Evolutionary conservation across 495 filamentous ascomycete genomes (phyloP).

Genomic region (Neurospora sp.): DNA sequence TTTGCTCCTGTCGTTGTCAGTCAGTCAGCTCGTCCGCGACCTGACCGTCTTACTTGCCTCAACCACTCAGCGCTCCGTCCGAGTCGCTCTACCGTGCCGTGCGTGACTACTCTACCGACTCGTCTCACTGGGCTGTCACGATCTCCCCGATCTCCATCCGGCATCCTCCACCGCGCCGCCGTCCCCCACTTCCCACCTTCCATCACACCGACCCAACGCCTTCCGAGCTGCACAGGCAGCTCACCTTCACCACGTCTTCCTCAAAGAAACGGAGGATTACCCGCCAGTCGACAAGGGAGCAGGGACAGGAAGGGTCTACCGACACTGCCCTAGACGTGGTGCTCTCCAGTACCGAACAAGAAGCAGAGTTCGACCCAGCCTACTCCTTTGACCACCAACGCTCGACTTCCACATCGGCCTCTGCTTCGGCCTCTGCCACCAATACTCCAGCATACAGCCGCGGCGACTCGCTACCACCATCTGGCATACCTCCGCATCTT

Average conservation of each 20-base stretch:
- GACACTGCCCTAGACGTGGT: slow-evolving; percentile 31
- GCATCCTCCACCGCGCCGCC: slow-evolving; percentile 6
- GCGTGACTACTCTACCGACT: not conserved
- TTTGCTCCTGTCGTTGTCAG: not conserved
- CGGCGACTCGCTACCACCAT: slow-evolving; percentile 42
- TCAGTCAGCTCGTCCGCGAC: not conserved
- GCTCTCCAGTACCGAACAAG: slow-evolving; percentile 37
- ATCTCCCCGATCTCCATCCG: not conserved
- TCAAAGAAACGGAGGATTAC: slow-evolving; percentile 83
- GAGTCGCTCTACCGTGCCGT: not conserved
- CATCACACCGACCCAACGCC: slow-evolving; percentile 10
- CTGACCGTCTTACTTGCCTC: not conserved
- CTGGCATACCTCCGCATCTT: slow-evolving; percentile 37
- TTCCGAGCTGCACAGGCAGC: slow-evolving; percentile 52
- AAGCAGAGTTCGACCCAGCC: slow-evolving; percentile 18
- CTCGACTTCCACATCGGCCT: slow-evolving; percentile 29
- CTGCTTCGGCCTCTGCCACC: slow-evolving; percentile 27
- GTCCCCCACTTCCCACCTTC: slow-evolving; percentile 4
- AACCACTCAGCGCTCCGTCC: not conserved
- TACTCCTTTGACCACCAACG: slow-evolving; percentile 2
- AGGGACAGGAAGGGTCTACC: slow-evolving; percentile 18
- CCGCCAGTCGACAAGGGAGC: slow-evolving; percentile 37
- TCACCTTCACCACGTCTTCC: slow-evolving; percentile 79
- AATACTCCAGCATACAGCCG: slow-evolving; percentile 49
- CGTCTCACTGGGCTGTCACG: not conserved